These are phyloP conservation scores for Mycena olivaceomarginata DNA, from an alignment of 768 basidiomycete genomes.

Conservation along the genomic window DNA sequence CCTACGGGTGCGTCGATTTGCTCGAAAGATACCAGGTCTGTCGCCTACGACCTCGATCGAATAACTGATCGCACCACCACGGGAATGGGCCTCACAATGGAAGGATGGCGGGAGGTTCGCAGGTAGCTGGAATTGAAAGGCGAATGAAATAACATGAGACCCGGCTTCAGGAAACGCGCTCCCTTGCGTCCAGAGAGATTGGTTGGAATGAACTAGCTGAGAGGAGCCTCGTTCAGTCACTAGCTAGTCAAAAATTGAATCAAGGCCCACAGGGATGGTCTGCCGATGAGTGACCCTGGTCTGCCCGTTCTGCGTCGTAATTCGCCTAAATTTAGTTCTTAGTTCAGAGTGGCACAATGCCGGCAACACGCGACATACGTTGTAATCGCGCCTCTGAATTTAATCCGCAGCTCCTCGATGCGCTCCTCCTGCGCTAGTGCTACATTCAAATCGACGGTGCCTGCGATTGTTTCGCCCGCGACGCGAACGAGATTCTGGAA, in stretches of 20 bases:
- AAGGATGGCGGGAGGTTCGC: slow-evolving; percentile 15
- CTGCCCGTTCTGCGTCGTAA: neutral
- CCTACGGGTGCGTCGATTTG: slow-evolving; percentile 3
- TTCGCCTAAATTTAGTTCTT: neutral
- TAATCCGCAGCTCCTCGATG: neutral
- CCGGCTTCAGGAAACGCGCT: neutral
- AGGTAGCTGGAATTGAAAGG: slow-evolving; percentile 20
- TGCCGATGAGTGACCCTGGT: neutral
- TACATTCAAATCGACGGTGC: neutral
- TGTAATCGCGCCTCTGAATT: neutral
- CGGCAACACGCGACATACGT: neutral
- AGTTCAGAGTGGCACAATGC: neutral
- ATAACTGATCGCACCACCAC: slow-evolving; percentile 7
- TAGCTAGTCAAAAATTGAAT: no score
- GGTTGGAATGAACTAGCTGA: neutral
- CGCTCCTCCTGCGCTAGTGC: neutral
- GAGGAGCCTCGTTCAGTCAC: neutral
- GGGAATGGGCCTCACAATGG: neutral
- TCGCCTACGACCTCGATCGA: slow-evolving; percentile 29
- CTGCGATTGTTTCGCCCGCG: slow-evolving; percentile 1
- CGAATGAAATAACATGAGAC: slow-evolving; percentile 17
- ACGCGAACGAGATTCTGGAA: neutral
- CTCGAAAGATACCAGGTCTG: neutral
- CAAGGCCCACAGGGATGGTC: neutral
- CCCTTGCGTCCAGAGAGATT: slow-evolving; percentile 13